A percentile compares a stretch with the other conserved stretches of the same genome.
phyloP scores from a whole-genome alignment of 2,329 filamentous ascomycete species.

The Aaosphaeria pasadenensis region DNA sequence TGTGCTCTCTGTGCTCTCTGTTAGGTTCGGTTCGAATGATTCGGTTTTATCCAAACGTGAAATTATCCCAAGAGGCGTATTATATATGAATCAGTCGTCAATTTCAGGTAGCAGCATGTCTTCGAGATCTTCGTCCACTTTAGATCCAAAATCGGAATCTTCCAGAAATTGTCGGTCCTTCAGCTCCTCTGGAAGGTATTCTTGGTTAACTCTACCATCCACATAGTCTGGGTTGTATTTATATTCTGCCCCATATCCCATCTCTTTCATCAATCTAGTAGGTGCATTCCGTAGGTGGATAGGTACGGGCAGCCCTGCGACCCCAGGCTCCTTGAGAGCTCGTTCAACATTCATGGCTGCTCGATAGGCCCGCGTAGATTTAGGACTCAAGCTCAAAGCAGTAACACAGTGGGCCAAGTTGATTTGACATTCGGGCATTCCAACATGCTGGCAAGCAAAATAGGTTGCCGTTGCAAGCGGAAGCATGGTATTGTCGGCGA shows the following conservation, averaged over 20 bases:
- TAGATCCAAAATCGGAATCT: slow-evolving; percentile 72
- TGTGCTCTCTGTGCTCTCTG: no score
- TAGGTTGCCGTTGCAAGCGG: slow-evolving; percentile 82
- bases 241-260: slow-evolving; percentile 87
- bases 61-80: no score
- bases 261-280: slow-evolving; percentile 86
- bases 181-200: slow-evolving; percentile 82
- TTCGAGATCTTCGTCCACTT: slow-evolving; percentile 57
- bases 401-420: slow-evolving; percentile 85
- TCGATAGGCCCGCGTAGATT: slow-evolving; percentile 84
- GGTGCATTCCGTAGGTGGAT: slow-evolving; percentile 89
- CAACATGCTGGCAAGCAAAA: slow-evolving; percentile 85
- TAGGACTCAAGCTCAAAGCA: slow-evolving; percentile 75
- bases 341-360: slow-evolving; percentile 76
- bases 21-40: no score
- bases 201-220: slow-evolving; percentile 78
- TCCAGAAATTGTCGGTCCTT: slow-evolving; percentile 72
- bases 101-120: slow-evolving; percentile 6
- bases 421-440: slow-evolving; percentile 92
- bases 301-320: slow-evolving; percentile 78
- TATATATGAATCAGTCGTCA: slow-evolving; percentile 2
- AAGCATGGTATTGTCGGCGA: slow-evolving; percentile 83
- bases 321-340: slow-evolving; percentile 76
- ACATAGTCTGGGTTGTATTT: slow-evolving; percentile 94
- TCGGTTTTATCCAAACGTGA: no score